phyloP scores from a whole-genome alignment of 2,329 filamentous ascomycete species.

The Fusarium napiforme region DNA sequence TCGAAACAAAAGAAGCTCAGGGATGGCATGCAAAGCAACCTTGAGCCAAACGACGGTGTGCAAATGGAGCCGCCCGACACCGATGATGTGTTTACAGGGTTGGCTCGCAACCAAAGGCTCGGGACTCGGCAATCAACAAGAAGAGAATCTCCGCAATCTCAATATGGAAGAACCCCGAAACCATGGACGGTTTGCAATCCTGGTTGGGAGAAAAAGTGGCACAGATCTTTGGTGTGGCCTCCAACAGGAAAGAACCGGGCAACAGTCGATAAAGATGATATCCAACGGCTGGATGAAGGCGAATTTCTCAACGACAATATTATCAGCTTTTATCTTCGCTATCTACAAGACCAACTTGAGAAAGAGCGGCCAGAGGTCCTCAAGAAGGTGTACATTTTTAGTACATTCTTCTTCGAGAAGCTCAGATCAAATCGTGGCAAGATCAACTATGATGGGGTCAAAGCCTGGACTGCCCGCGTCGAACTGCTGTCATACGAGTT shows the following conservation, averaged over 20 bases:
- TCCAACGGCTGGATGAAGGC: conserved; percentile 81
- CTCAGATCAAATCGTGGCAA: conserved; percentile 70
- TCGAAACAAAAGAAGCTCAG: conserved; percentile 38
- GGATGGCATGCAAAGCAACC: conserved; percentile 39
- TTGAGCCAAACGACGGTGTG: background rate
- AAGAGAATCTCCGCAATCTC: conserved; percentile 29
- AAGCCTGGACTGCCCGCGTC: conserved; percentile 86
- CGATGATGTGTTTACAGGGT: background rate
- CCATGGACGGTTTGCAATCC: conserved; percentile 64
- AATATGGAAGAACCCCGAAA: conserved; percentile 31
- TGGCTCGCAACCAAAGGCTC: conserved; percentile 20
- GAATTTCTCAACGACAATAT: conserved; percentile 94
- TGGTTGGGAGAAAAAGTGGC: conserved; percentile 65
- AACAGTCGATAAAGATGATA: conserved; percentile 76
- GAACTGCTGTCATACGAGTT: conserved; percentile 90
- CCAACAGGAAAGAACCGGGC: conserved; percentile 67
- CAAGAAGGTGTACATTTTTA: conserved; percentile 85
- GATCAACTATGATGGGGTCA: conserved; percentile 87
- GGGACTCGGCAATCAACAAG: conserved; percentile 43
- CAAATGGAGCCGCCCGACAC: background rate
- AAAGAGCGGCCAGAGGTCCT: conserved; percentile 64
- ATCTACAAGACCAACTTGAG: conserved; percentile 71
- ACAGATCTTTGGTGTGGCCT: conserved; percentile 71
- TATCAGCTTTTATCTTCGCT: conserved; percentile 86
- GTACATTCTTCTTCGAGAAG: conserved; percentile 89